phyloP scores from a whole-genome alignment of 305 asterid species.

The Euphrasia arctica region DNA sequence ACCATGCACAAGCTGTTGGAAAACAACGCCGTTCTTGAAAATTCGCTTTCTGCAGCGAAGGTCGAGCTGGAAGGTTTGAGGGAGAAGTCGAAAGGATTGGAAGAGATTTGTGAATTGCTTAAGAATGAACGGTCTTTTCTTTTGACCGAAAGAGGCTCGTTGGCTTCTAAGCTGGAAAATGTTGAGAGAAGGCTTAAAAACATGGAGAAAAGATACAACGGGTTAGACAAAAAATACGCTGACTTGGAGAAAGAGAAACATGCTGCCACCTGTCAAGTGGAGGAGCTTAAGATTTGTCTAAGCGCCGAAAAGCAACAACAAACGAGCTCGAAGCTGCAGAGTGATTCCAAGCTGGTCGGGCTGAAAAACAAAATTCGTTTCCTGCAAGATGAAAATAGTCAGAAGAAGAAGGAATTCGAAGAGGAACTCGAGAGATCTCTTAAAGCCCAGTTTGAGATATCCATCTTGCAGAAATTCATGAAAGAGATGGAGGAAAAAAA shows the following conservation, averaged over 20 bases:
- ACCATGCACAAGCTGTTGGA: slow-evolving; percentile 73
- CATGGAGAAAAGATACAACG: slow-evolving; percentile 57
- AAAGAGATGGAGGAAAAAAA: slow-evolving; percentile 94
- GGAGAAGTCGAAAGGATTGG: slow-evolving; percentile 83
- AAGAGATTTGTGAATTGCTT: slow-evolving; percentile 74
- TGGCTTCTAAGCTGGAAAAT: slow-evolving; percentile 57
- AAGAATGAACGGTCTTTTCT: slow-evolving; percentile 70
- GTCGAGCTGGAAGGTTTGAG: slow-evolving; percentile 88
- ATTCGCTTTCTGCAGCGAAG: slow-evolving; percentile 61
- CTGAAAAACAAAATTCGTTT: slow-evolving; percentile 64
- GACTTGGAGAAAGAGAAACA: slow-evolving; percentile 70
- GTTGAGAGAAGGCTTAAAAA: slow-evolving; percentile 56
- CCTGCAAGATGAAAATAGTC: slow-evolving; percentile 66
- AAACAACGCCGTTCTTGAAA: slow-evolving; percentile 76
- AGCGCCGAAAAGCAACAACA: slow-evolving; percentile 74
- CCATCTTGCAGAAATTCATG: slow-evolving; percentile 75
- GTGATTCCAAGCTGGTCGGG: slow-evolving; percentile 47
- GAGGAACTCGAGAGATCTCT: slow-evolving; percentile 76
- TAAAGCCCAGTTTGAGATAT: slow-evolving; percentile 83
- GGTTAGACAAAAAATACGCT: slow-evolving; percentile 66
- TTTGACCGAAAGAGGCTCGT: slow-evolving; percentile 53
- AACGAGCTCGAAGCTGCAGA: slow-evolving; percentile 42
- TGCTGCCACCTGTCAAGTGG: slow-evolving; percentile 49
- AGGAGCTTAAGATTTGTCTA: slow-evolving; percentile 53
- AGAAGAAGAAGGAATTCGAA: slow-evolving; percentile 73